These are phyloP conservation scores for Aspergillus hiratsukae DNA, from an alignment of 2,329 filamentous ascomycete genomes.

Conservation along the genomic window DNA sequence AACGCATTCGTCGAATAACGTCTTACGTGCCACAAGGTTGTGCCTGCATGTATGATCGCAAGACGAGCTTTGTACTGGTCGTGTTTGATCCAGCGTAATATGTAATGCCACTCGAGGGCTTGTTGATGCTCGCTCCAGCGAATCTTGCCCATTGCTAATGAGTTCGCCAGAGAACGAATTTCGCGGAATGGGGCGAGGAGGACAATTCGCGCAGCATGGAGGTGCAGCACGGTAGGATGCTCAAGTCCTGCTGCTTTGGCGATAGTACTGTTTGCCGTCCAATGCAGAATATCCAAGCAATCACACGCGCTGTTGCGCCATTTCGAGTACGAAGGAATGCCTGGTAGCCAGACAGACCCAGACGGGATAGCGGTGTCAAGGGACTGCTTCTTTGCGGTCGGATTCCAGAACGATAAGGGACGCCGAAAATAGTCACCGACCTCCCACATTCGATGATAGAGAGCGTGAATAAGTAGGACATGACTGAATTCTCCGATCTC, in stretches of 20 bases:
- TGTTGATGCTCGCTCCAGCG: conserved; percentile 27
- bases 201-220: conserved; percentile 52
- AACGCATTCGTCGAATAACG: conserved; percentile 47
- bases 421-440: conserved; percentile 44
- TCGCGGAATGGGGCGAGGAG: conserved; percentile 48
- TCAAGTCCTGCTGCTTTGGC: conserved; percentile 49
- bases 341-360: conserved; percentile 44
- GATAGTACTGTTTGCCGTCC: conserved; percentile 52
- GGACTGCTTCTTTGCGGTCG: conserved; percentile 39
- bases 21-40: conserved; percentile 50
- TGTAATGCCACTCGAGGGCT: conserved; percentile 35
- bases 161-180: conserved; percentile 42
- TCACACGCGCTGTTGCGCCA: conserved; percentile 43
- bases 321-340: conserved; percentile 45
- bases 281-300: conserved; percentile 54
- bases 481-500: conserved; percentile 48
- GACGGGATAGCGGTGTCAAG: conserved; percentile 30
- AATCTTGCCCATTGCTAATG: conserved; percentile 29
- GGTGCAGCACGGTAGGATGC: conserved; percentile 52
- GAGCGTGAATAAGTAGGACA: conserved; percentile 47
- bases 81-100: conserved; percentile 47
- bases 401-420: conserved; percentile 44
- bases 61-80: conserved; percentile 56
- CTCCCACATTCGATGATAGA: conserved; percentile 49
- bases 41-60: conserved; percentile 52